Evolutionary conservation across 257 asterid species (phyloP), one percentile per base, ranked within the genome.

Genomic region (Solanum pinnatisectum): DNA sequence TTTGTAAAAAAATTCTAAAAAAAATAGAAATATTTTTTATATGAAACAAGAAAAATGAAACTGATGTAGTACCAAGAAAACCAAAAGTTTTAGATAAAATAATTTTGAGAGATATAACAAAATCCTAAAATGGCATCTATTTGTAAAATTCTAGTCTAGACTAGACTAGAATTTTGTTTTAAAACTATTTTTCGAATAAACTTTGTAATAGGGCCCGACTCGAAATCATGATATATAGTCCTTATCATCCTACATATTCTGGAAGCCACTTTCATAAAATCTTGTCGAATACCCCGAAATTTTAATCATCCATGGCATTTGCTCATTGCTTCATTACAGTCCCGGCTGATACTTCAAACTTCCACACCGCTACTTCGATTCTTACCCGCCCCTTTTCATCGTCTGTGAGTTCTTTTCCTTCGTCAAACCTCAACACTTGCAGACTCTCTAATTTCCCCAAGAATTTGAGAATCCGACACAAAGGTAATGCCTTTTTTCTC

Each of bases 261-360:
- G 12, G 87, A 67, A 67, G 32, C 25, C 32, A 70, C 20, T 36
- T 25, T 25, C 65, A 39, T 14, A 63, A 14, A 63, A 67, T 37
- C 59, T 67, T 35, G 70, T 36, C 10, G 35, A 68, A 0, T 70
- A 60, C 83, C 71, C 52, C 25, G 13, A 40, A 11, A 44, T 5
- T 16, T 44, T 3, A 25, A 1, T 46, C 22, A 85, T 73, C 94
- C 76, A 95, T 95, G 98, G 98, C 98, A 37, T 88, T 90, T 88
- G 91, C 91, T 52, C 95, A 88, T 89, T 90, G 86, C 88, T 87
- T 90, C 6, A 88, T 89, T n/a, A 84, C 96, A 4, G 91, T 94
- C 49, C 90, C 90, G 40, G 92, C 91, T 63, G 87, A 90, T 74
- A 87, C 90, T 76, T 65, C 92, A 9, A 91, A 90, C 30, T 72